Evolutionary conservation across 176 grass and related monocot genomes (phyloP), one percentile per base, ranked within the genome.

Genomic region (Pontederia crassipes): DNA sequence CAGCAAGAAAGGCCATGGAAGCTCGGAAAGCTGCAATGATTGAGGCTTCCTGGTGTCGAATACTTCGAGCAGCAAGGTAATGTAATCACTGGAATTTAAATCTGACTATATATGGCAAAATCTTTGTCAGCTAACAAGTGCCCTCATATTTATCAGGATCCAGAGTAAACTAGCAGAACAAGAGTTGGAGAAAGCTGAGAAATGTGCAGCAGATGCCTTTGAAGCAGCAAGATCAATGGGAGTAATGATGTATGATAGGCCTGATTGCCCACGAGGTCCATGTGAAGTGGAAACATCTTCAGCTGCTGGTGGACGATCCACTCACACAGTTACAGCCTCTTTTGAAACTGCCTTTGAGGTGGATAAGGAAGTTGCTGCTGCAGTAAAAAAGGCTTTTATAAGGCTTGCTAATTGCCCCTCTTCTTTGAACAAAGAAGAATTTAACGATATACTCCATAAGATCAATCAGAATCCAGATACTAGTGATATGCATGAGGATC

Each of bases 201-300:
- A 75, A 63, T 57, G 17, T 11, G 88, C 82, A 2, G 67, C 81
- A 62, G 82, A 93, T 75, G 88, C 85, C 48, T 98, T 98, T 15
- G 88, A 89, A 79, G 78, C 83, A 52, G 93, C 84, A 18, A 72
- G 79, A 68, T 61, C 75, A 77, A 69, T 98, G 71, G 93, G 93
- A 54, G 84, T 98, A 17, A 98, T 92, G 88, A 98, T 98, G 93
- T 98, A 98, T 74, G 93, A 92, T 62, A 82, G 50, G 46, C 88
- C 88, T 48, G 82, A 93, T 63, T 85, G 74, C 64, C 76, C 75
- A 66, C 71, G 72, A 69, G 69, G 75, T 69, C 80, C 82, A 54
- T 77, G 73, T 46, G 70, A 86, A 74, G 78, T 87, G 65, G 84
- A 83, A 75, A 82, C 68, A 27, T 84, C 69, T 11, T 73, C 74